Base-by-base conservation (phyloP, 371 early-diverging fungal genomes). In the Mucor piriformis region DNA sequence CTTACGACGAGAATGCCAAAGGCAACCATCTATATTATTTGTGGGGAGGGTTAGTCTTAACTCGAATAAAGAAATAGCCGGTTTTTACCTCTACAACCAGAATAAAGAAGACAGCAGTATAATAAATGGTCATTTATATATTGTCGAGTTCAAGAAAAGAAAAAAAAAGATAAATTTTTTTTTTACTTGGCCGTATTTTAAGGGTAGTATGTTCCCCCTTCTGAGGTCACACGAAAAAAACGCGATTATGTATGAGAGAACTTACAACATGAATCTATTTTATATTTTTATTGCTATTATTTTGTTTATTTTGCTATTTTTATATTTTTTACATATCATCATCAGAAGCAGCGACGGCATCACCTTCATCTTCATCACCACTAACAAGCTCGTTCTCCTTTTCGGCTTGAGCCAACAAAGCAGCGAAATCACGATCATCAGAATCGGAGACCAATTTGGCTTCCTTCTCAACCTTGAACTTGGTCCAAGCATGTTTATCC, bases 371-470 rank as follows among this genome's bases (percentile, higher is more conserved):
- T 60, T 92, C 93, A 77, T 95, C 96, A 68, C 96, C 98, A 25
- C 91, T 86, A 33, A 97, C 92, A 76, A 97, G 94, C 57, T 90
- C 90, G 75, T 96, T 96, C 77, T 97, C 96, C 77, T 90, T 88
- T 78, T 95, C 97, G 40, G 91, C 92, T 63, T 90, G 86, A 61
- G 90, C 94, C 90, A 99, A 90, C 48, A 95, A 80, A 65, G 88
- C 92, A 60, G 90, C 94, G 43, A 98, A 88, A 83, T 97, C 98
- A 73, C 83, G 82, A 63, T 99, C 98, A 74, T 98, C 99, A 38
- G 90, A 87, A 63, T 95, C 97, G 52, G 89, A 89, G 21, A 98
- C 96, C 91, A 97, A 92, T 72, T 94, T 92, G 49, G 96, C 90
- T 51, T 82, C 86, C 72, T 95, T 82, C 61, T 81, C 85, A 46